A percentile compares a stretch with the other conserved stretches of the same genome.
phyloP scores from a whole-genome alignment of 306 rosid genomes.

The Casuarina cunninghamiana region DNA sequence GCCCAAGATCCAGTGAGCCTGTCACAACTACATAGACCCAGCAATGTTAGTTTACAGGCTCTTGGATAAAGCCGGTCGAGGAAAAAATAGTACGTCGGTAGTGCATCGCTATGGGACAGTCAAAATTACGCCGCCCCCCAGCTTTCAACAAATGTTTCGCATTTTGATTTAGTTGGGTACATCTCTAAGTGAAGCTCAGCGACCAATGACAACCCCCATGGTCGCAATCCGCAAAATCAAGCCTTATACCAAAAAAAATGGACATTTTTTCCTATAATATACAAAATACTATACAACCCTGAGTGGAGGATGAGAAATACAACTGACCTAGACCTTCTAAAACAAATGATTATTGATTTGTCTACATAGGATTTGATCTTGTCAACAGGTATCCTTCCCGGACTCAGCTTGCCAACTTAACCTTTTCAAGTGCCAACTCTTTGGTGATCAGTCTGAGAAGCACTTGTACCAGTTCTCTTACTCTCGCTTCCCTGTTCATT shows the following conservation, averaged over 20 bases:
- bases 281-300: slow-evolving; percentile 31
- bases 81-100: too few relatives aligned
- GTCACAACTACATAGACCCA: background rate
- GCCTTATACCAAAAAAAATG: slow-evolving; percentile 17
- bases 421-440: slow-evolving; percentile 68
- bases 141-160: background rate
- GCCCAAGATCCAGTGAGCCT: background rate
- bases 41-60: background rate
- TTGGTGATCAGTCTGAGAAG: slow-evolving; percentile 58
- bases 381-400: slow-evolving; percentile 35
- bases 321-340: slow-evolving; percentile 19
- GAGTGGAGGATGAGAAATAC: slow-evolving; percentile 5
- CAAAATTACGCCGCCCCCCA: background rate
- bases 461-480: slow-evolving; percentile 67
- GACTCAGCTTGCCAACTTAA: slow-evolving; percentile 39
- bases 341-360: slow-evolving; percentile 19
- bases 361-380: slow-evolving; percentile 16
- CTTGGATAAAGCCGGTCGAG: too few relatives aligned
- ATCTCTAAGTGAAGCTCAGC: background rate
- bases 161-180: background rate
- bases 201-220: background rate
- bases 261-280: slow-evolving; percentile 19
- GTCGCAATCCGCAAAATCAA: slow-evolving; percentile 1
- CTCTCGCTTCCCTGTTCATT: slow-evolving; percentile 66
- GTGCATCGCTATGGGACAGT: too few relatives aligned